Percentiles rank a stretch among this genome's conserved stretches.
Conservation (phyloP, 2,329 filamentous ascomycete species). For the Dothideomycetes sp. region DNA sequence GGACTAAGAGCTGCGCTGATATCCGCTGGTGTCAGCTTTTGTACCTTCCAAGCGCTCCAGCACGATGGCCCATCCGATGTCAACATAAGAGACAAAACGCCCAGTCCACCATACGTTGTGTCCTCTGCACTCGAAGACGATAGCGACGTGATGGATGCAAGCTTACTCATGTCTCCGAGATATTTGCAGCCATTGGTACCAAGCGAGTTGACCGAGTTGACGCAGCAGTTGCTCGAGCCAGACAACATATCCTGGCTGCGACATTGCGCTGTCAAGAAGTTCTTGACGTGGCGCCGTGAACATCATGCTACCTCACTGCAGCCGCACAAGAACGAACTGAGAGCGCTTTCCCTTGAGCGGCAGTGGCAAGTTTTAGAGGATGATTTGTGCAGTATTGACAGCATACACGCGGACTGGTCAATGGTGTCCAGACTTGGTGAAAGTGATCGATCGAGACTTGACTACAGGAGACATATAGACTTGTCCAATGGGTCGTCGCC, state of each 20-base stretch:
- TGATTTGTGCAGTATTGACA: conserved; percentile 7
- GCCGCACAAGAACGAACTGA: conserved; percentile 14
- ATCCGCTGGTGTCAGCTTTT: conserved; percentile 49
- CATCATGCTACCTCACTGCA: conserved; percentile 18
- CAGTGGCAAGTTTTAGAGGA: conserved; percentile 8
- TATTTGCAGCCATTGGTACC: conserved; percentile 70
- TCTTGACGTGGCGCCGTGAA: conserved; percentile 53
- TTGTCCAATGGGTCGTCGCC: conserved; percentile 23
- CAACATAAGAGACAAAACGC: conserved; percentile 19
- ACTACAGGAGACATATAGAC: conserved; percentile 1
- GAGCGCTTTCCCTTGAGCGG: conserved; percentile 16
- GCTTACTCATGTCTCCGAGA: conserved; percentile 81
- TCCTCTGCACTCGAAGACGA: conserved; percentile 65
- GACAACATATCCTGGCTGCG: conserved; percentile 73
- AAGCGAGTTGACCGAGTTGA: conserved; percentile 61
- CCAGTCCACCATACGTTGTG: conserved; percentile 51
- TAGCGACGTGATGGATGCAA: conserved; percentile 80
- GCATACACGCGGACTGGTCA: background rate
- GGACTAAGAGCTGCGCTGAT: conserved; percentile 46
- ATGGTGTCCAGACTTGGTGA: background rate
- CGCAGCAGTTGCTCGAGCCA: conserved; percentile 65
- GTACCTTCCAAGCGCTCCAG: conserved; percentile 43
- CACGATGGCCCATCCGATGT: conserved; percentile 22
- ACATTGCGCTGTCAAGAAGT: conserved; percentile 72
- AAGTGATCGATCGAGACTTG: background rate